Percentiles rank a stretch among this genome's conserved stretches.
Conservation (phyloP, 1,284 basidiomycete species). For the Chalciporus piperatoides region DNA sequence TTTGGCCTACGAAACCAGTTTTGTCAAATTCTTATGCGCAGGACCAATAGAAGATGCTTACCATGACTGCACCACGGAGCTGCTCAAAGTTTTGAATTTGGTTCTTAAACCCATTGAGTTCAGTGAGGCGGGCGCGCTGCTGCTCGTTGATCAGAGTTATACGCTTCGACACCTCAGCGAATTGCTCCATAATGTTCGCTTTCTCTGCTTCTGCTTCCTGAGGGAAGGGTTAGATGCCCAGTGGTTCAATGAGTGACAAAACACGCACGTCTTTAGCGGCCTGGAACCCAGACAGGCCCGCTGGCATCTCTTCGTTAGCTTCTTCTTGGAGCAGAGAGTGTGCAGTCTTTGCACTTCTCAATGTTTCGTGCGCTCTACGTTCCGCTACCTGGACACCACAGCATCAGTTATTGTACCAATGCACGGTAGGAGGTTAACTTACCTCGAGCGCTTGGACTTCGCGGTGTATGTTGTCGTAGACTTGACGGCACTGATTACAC, state of each 20-base stretch:
- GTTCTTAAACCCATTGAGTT: slow-evolving; percentile 44
- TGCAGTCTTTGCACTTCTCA: slow-evolving; percentile 31
- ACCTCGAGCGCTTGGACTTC: slow-evolving; percentile 25
- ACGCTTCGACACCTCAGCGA: slow-evolving; percentile 40
- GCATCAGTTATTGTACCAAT: neutral
- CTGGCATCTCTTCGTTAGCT: slow-evolving; percentile 71
- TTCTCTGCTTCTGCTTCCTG: slow-evolving; percentile 59
- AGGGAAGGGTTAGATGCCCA: neutral
- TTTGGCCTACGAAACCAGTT: slow-evolving; percentile 32
- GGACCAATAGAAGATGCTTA: slow-evolving; percentile 29
- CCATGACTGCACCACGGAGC: slow-evolving; percentile 37
- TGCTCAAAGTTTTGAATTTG: slow-evolving; percentile 49
- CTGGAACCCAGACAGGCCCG: slow-evolving; percentile 64
- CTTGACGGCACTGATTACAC: slow-evolving; percentile 18
- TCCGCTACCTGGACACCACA: slow-evolving; percentile 26
- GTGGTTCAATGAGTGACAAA: neutral
- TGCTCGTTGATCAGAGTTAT: slow-evolving; percentile 43
- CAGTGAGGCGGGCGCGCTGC: slow-evolving; percentile 39
- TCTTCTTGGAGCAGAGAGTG: slow-evolving; percentile 51
- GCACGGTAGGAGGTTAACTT: neutral
- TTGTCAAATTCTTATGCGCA: neutral
- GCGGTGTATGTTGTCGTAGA: slow-evolving; percentile 16
- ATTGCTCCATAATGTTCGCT: slow-evolving; percentile 46
- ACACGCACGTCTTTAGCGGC: slow-evolving; percentile 47
- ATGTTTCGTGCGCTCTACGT: slow-evolving; percentile 24